Percentiles rank a stretch among this genome's conserved stretches.
Conservation (phyloP, 2,329 filamentous ascomycete genomes). For the Phyllosticta citribraziliensis region DNA sequence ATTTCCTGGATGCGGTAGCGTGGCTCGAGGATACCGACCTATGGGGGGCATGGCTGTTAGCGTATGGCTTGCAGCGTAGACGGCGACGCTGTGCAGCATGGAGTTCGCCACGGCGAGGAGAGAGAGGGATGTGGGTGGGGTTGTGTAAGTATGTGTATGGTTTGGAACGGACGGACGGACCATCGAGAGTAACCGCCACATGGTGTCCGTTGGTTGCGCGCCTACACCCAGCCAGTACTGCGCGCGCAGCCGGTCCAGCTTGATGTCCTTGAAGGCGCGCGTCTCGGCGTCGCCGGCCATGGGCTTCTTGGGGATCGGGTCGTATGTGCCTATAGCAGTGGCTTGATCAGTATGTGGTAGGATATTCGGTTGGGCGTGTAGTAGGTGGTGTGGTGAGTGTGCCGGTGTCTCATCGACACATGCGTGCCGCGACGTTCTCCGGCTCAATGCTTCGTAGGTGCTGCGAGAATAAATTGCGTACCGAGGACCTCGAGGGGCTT, state of each 20-base stretch:
- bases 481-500: conserved; percentile 85
- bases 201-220: conserved; percentile 83
- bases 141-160: neutral
- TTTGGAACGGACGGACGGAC: conserved; percentile 35
- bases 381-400: neutral
- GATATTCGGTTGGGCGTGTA: neutral
- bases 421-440: neutral
- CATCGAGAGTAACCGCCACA: conserved; percentile 79
- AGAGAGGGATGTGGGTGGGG: neutral
- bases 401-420: neutral
- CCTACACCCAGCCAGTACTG: conserved; percentile 97
- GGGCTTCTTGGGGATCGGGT: conserved; percentile 48
- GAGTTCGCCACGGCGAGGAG: too few relatives aligned
- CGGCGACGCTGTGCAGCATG: too few relatives aligned
- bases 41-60: neutral
- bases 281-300: conserved; percentile 38
- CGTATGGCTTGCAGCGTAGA: too few relatives aligned
- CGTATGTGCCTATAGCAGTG: conserved; percentile 49
- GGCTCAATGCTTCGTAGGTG: conserved; percentile 37
- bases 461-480: conserved; percentile 51
- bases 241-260: conserved; percentile 69
- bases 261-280: conserved; percentile 80
- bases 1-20: conserved; percentile 25
- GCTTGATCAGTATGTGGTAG: neutral
- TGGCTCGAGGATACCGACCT: conserved; percentile 29